These are phyloP conservation scores for Leccinum pachyderme DNA, from an alignment of 1,284 basidiomycete genomes.

Conservation along the genomic window DNA sequence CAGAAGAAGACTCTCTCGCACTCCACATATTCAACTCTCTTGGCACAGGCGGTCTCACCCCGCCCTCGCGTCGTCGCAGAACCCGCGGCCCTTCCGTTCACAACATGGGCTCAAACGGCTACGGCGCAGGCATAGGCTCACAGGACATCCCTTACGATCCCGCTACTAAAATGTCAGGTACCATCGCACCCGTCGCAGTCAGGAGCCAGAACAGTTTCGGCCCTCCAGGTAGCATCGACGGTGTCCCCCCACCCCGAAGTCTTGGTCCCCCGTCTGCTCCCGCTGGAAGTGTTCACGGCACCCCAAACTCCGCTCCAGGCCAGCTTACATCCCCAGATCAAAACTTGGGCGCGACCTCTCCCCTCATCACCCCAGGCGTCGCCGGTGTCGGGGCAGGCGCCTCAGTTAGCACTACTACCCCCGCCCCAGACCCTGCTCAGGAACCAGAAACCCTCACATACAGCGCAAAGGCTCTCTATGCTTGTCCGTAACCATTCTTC, in stretches of 20 bases:
- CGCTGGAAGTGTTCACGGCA: conserved; percentile 46
- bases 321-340: conserved; percentile 48
- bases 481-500: conserved; percentile 56
- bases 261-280: conserved; percentile 30
- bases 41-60: conserved; percentile 83
- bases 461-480: conserved; percentile 86
- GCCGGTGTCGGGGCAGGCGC: conserved; percentile 52
- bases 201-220: conserved; percentile 66
- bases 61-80: conserved; percentile 70
- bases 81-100: conserved; percentile 60
- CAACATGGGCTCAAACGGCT: conserved; percentile 64
- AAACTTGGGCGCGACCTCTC: conserved; percentile 51
- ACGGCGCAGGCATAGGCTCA: conserved; percentile 66
- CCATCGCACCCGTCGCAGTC: conserved; percentile 41
- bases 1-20: conserved; percentile 87
- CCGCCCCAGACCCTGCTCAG: conserved; percentile 25
- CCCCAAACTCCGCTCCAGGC: conserved; percentile 37
- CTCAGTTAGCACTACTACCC: conserved; percentile 30
- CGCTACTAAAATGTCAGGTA: conserved; percentile 47
- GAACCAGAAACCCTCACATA: conserved; percentile 51
- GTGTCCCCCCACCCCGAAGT: conserved; percentile 43
- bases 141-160: conserved; percentile 58
- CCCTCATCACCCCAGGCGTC: conserved; percentile 56
- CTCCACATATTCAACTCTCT: conserved; percentile 83
- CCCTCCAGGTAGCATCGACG: conserved; percentile 48